These are phyloP conservation scores for Agaricus blazei DNA, from an alignment of 768 basidiomycete genomes.

Conservation along the genomic window DNA sequence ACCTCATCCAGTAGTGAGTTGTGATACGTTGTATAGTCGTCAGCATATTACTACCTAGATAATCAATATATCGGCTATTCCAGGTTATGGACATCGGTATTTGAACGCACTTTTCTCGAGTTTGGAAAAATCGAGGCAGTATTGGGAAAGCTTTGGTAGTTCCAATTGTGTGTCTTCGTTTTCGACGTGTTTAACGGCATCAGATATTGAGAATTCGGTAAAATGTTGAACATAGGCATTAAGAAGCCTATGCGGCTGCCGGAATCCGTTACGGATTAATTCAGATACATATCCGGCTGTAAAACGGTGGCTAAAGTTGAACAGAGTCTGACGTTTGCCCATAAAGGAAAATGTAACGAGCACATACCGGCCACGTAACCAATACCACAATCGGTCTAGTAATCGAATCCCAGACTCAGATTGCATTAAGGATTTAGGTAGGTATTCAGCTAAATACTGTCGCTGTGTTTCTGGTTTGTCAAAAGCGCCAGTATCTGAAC, in stretches of 20 bases:
- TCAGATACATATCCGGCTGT: conserved; percentile 39
- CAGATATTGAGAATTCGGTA: conserved; percentile 33
- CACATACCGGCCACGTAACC: conserved; percentile 39
- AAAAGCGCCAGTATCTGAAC: conserved; percentile 40
- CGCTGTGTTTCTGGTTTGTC: conserved; percentile 26
- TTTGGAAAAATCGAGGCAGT: conserved; percentile 36
- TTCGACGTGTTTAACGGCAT: conserved; percentile 25
- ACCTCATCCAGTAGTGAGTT: conserved; percentile 37
- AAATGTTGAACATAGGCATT: conserved; percentile 38
- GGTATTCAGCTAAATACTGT: conserved; percentile 31
- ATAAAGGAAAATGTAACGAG: not conserved
- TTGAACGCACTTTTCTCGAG: conserved; percentile 31
- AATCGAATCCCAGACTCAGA: conserved; percentile 25
- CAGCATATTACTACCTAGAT: conserved; percentile 31
- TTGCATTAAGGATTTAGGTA: conserved; percentile 25
- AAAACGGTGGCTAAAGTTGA: conserved; percentile 34
- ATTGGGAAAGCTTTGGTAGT: conserved; percentile 29
- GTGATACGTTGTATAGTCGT: conserved; percentile 32
- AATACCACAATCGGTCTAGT: conserved; percentile 36
- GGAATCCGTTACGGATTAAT: conserved; percentile 32
- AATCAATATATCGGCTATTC: not conserved
- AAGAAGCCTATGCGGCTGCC: conserved; percentile 32
- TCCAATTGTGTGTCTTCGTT: conserved; percentile 20
- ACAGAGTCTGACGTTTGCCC: not conserved
- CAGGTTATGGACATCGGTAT: not conserved